These are phyloP conservation scores for Vicia villosa DNA, from an alignment of 306 rosid genomes.

Conservation along the genomic window DNA sequence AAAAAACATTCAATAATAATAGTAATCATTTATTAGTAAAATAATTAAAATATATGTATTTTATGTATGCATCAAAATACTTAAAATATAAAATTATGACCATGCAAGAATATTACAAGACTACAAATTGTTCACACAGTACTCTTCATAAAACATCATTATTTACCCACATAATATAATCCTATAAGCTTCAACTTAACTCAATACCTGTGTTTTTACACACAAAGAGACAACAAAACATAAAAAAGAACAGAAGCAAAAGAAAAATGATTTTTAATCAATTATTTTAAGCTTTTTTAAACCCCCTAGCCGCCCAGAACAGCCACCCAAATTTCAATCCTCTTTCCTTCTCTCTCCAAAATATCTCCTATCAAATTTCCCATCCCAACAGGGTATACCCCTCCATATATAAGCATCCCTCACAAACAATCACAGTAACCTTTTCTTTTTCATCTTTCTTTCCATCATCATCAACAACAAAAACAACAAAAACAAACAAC, in stretches of 20 bases:
- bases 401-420: conserved; percentile 62
- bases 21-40: no score
- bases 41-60: no score
- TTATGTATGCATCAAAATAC: no score
- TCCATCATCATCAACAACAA: conserved; percentile 24
- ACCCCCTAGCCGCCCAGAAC: conserved; percentile 81
- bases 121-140: not conserved
- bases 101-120: not conserved
- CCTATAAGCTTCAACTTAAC: not conserved
- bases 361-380: conserved; percentile 42
- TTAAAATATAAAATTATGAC: no score
- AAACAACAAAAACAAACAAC: conserved; percentile 6
- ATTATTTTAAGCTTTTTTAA: conserved; percentile 39
- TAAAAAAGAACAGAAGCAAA: not conserved
- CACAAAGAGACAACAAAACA: not conserved
- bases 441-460: not conserved
- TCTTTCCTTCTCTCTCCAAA: conserved; percentile 41
- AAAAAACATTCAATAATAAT: no score
- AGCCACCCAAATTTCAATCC: conserved; percentile 71
- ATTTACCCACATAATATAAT: not conserved
- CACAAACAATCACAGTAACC: conserved; percentile 47
- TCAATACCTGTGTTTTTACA: not conserved
- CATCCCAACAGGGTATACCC: conserved; percentile 31
- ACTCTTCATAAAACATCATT: not conserved
- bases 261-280: not conserved